phyloP scores from a whole-genome alignment of 179 eudicot genomes.

The Corrigiola litoralis region DNA sequence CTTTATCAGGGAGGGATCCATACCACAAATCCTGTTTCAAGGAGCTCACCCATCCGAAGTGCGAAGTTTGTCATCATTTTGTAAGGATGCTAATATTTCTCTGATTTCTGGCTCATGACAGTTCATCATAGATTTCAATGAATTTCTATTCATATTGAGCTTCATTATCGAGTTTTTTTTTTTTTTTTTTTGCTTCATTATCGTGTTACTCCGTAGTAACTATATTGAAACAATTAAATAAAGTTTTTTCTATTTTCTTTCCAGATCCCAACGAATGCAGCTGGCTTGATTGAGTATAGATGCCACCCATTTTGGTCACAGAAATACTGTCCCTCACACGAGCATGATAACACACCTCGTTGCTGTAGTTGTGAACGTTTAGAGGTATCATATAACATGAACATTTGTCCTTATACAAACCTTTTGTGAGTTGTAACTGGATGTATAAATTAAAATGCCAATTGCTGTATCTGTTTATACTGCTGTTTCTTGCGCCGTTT shows the following conservation, averaged over 20 bases:
- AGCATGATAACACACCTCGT: constrained; percentile 78
- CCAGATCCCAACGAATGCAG: constrained; percentile 88
- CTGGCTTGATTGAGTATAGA: constrained; percentile 91
- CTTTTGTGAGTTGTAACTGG: no score
- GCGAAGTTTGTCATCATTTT: constrained; percentile 95
- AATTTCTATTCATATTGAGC: not conserved
- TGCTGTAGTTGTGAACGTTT: constrained; percentile 99
- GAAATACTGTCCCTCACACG: constrained; percentile 96
- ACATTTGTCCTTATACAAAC: not conserved
- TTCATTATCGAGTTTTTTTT: no score
- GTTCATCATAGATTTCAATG: not conserved
- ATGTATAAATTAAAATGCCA: no score
- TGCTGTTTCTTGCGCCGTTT: no score
- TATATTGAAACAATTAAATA: no score
- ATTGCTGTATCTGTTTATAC: not conserved
- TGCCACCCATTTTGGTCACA: constrained; percentile 99
- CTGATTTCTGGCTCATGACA: constrained; percentile 2
- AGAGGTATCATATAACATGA: constrained; percentile 55
- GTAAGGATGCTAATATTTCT: constrained; percentile 43
- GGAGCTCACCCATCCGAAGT: constrained; percentile 90
- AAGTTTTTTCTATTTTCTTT: constrained; percentile 2
- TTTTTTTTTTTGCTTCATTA: no score
- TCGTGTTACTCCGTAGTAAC: no score
- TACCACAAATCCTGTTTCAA: constrained; percentile 91
- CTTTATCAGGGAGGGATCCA: constrained; percentile 88